Percentiles rank a stretch among this genome's conserved stretches.
Conservation (phyloP, 257 asterid genomes). For the Coffea canephora region DNA sequence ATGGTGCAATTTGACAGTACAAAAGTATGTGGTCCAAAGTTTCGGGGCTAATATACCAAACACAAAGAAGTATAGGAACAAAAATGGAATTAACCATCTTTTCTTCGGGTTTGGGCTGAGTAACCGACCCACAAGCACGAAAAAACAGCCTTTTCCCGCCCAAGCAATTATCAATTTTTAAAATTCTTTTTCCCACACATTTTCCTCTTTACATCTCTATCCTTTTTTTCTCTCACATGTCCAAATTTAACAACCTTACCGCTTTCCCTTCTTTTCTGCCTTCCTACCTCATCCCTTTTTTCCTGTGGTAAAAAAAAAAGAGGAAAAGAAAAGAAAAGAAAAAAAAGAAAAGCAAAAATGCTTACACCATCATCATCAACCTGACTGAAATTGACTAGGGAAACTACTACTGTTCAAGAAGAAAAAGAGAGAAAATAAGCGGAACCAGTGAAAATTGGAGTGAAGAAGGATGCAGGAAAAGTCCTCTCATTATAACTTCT, state of each 20-base stretch:
- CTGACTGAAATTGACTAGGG: neutral
- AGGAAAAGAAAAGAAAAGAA: too few species aligned
- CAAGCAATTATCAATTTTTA: neutral
- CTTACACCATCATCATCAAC: neutral
- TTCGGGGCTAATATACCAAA: too few species aligned
- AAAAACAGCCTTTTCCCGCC: neutral
- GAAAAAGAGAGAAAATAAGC: constrained; percentile 3
- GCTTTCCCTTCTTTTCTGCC: neutral
- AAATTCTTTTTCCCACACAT: neutral
- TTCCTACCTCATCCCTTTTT: neutral
- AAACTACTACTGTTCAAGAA: neutral
- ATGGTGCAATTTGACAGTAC: too few species aligned
- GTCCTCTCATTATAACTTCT: constrained; percentile 1
- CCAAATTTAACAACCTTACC: neutral
- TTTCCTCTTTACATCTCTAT: neutral
- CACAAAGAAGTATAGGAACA: too few species aligned
- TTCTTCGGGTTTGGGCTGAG: too few species aligned
- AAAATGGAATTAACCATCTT: neutral
- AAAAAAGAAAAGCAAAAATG: neutral
- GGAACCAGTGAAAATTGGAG: constrained; percentile 17
- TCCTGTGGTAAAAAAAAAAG: neutral
- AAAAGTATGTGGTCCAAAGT: too few species aligned
- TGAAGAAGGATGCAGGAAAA: constrained; percentile 32
- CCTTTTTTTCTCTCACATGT: neutral
- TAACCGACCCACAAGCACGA: neutral